Base-by-base conservation (phyloP, 1,284 basidiomycete species). In the Trametes pubescens region DNA sequence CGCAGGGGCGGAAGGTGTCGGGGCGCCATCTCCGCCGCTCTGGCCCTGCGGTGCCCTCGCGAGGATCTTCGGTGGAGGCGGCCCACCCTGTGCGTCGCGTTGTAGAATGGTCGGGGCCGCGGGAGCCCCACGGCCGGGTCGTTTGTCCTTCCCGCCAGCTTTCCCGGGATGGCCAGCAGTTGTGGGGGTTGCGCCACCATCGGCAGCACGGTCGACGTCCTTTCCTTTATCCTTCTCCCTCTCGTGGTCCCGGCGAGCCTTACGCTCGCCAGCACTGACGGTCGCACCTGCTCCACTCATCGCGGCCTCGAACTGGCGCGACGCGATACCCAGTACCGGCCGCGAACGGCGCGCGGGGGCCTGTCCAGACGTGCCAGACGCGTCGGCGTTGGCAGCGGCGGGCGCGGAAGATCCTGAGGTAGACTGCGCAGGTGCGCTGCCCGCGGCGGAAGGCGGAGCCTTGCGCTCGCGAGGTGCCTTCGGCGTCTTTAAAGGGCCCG, bases 301-400 rank as follows among this genome's bases (percentile, higher is more conserved):
- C 1, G 88, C 88, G 0, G 84, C 88, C 69, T 89, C 88, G 61
- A 90, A 87, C 53, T 88, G 86, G 24, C 88, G 80, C n/a, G 84
- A 84, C 0, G 81, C 86, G 13, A 88, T 68, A 0, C 86, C 86
- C 32, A 90, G 75, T 24, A 87, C 77, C 3, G 88, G 87, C 7
- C 88, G 83, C 9, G 74, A 67, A 43, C 85, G 82, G 47, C 84
- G 82, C 1, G 76, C 60, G 24, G 67, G 65, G 0, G 63, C 43
- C 5, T 71, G 64, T 2, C 54, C 57, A 1, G 62, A 29, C 1
- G 53, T 38, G 4, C 47, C 64, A 11, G 71, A 49, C 3, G 66
- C 63, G 18, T 57, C 47, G 9, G 70, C 26, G 2, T 49, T 52
- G 18, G 59, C 51, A n/a, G 56, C 52, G 9, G 49, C 52, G 22